phyloP scores from a whole-genome alignment of 345 rosid species.

The Linum lewisii region DNA sequence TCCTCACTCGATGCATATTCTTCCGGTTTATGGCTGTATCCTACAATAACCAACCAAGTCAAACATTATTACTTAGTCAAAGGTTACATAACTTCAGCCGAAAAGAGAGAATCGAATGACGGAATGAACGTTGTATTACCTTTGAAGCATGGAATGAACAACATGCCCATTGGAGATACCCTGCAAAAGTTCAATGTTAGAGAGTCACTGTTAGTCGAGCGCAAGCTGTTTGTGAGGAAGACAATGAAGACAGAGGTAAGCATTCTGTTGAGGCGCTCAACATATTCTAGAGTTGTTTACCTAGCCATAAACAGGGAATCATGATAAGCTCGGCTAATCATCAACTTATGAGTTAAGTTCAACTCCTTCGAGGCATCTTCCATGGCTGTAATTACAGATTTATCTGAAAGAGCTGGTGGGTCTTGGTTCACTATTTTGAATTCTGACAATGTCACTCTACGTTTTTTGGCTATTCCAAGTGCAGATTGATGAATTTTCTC shows the following conservation, averaged over 20 bases:
- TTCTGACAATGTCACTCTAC: slow-evolving; percentile 55
- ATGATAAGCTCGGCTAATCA: slow-evolving; percentile 97
- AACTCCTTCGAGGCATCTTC: slow-evolving; percentile 61
- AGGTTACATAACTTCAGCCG: too few species aligned
- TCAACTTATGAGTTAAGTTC: slow-evolving; percentile 56
- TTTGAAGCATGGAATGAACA: slow-evolving; percentile 94
- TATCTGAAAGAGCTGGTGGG: slow-evolving; percentile 78
- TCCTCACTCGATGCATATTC: slow-evolving; percentile 59
- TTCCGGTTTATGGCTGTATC: slow-evolving; percentile 95
- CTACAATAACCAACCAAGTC: slow-evolving; percentile 43
- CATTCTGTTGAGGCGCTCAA: too few species aligned
- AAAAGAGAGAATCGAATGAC: background rate
- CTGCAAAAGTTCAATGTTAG: slow-evolving; percentile 31
- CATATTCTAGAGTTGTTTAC: slow-evolving; percentile 32
- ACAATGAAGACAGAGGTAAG: too few species aligned
- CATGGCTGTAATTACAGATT: slow-evolving; percentile 51
- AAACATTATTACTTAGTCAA: too few species aligned
- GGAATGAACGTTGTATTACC: too few species aligned
- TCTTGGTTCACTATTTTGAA: slow-evolving; percentile 90
- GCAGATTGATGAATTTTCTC: slow-evolving; percentile 74
- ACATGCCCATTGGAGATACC: slow-evolving; percentile 94
- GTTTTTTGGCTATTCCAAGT: slow-evolving; percentile 43
- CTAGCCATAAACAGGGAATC: slow-evolving; percentile 97
- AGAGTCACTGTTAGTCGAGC: slow-evolving; percentile 14
- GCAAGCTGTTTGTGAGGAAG: background rate